phyloP scores from a whole-genome alignment of 1,139 yeast genomes.

The Candida sp. region DNA sequence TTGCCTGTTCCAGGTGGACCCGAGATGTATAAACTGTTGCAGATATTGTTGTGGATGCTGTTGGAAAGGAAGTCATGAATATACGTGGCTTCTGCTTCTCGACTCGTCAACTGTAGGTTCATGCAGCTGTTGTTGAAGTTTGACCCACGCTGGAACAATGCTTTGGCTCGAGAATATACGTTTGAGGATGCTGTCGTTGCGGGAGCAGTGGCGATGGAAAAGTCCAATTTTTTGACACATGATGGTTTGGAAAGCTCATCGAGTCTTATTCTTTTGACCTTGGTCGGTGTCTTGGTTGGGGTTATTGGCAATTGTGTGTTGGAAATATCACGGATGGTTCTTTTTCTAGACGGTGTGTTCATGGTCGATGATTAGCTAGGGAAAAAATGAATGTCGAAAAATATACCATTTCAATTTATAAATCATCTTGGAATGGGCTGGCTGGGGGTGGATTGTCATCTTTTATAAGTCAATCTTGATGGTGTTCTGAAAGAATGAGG shows the following conservation, averaged over 20 bases:
- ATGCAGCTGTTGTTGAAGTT: constrained; percentile 7
- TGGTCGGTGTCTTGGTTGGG: constrained; percentile 15
- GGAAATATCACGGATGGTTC: constrained; percentile 16
- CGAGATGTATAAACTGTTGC: constrained; percentile 83
- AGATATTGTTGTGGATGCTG: constrained; percentile 40
- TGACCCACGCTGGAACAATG: constrained; percentile 62
- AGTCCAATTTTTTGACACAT: constrained; percentile 13
- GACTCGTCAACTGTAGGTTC: constrained; percentile 43
- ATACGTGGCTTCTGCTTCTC: constrained; percentile 61
- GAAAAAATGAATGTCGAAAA: neutral
- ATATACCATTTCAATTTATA: neutral
- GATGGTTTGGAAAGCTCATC: constrained; percentile 4
- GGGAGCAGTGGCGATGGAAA: constrained; percentile 6
- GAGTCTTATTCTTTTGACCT: constrained; percentile 9
- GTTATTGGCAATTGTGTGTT: constrained; percentile 13
- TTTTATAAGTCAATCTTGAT: neutral
- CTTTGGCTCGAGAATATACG: constrained; percentile 53
- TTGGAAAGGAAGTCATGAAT: constrained; percentile 52
- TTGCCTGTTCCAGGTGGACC: constrained; percentile 99
- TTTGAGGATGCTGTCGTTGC: constrained; percentile 13
- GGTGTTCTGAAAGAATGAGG: neutral
- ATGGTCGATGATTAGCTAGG: neutral
- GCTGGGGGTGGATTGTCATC: neutral
- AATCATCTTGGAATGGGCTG: neutral
- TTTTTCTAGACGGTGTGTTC: constrained; percentile 13